Conservation (phyloP, 2,329 filamentous ascomycete genomes). For the Tolypocladium tundrense region DNA sequence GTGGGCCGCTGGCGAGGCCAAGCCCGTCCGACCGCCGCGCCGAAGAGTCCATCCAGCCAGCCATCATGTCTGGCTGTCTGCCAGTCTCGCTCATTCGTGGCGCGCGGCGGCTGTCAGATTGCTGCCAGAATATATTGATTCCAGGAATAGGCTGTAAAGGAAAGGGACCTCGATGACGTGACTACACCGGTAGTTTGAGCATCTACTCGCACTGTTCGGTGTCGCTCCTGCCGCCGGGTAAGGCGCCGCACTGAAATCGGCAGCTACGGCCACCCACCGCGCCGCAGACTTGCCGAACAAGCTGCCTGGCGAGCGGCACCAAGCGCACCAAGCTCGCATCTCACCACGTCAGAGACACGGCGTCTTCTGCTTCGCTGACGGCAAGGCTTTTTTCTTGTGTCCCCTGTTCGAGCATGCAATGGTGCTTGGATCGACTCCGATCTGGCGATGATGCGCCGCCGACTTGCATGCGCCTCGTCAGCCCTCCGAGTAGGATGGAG, state of each 20-base stretch:
- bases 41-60: neutral
- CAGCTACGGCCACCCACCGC: neutral
- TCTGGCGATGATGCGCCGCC: neutral
- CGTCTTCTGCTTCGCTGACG: neutral
- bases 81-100: neutral
- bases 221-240: neutral
- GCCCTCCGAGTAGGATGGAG: neutral
- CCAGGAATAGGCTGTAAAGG: neutral
- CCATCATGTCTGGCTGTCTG: neutral
- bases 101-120: neutral
- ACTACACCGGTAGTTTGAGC: neutral
- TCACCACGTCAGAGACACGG: neutral
- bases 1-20: neutral
- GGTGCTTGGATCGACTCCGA: neutral
- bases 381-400: neutral
- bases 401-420: neutral
- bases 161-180: neutral
- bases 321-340: neutral
- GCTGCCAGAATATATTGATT: neutral
- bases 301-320: neutral
- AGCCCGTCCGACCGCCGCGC: neutral
- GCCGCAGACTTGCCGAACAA: neutral
- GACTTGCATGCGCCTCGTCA: neutral
- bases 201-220: neutral
- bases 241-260: neutral